Evolutionary conservation across 768 basidiomycete genomes (phyloP), one percentile per base, ranked within the genome.

Genomic region (Amanita phalloides): DNA sequence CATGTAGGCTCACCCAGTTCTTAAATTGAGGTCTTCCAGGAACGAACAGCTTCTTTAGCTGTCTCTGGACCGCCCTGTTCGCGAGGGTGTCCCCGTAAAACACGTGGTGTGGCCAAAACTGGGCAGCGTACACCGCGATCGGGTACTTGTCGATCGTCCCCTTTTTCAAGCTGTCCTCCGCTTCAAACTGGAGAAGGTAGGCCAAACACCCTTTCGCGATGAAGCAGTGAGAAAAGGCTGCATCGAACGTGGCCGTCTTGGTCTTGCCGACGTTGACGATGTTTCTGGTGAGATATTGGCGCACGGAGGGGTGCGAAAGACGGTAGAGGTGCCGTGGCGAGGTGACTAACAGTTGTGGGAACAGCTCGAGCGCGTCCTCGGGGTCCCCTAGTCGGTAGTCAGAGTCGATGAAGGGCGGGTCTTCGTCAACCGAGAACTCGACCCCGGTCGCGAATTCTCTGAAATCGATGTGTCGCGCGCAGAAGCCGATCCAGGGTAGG

Each of bases 161-260:
- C 8, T 25, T 35, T 21, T 14, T 21, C 6, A 49, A 11, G 13
- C 25, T 26, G n/a, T 23, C 35, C n/a, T 41, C 48, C 4, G 32
- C 35, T n/a, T 20, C 13, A 28, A 49, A 30, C 13, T 49, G 48
- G n/a, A 49, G 38, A 32, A 49, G 48, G 25, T 28, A 49, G 0
- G 48, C 48, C 36, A 49, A 30, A 39, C 37, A 39, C 8, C 48
- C 48, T 41, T 49, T 49, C 6, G 48, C 48, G 30, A 49, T 49
- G 13, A 49, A 49, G 25, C 8, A 1, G 28, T 49, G 36, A 6
- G 48, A 49, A 25, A n/a, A 25, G 21, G n/a, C 48, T 8, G 48
- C 38, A 30, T 38, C 38, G n/a, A 36, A 48, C 17, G n/a, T 49
- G 11, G 23, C 38, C 30, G 21, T 28, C 13, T 14, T 41, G 21